Base-by-base conservation (phyloP, 1,139 yeast genomes). In the Kazachstania sp. region DNA sequence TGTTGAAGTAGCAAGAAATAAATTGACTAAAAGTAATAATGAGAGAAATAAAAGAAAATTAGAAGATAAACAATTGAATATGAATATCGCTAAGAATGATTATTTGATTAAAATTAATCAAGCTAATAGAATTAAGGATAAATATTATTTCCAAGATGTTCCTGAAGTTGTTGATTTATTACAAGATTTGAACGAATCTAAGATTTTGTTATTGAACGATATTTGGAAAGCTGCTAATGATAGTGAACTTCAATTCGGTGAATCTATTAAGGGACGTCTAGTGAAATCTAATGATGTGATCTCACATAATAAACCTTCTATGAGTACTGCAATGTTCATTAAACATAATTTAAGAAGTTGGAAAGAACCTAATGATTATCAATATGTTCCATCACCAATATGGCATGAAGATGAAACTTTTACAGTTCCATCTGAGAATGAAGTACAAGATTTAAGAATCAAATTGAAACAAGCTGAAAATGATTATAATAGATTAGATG, bases 371-470 rank as follows among this genome's bases (percentile, higher is more conserved):
- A 71, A 71, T 5, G 97, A 92, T 66, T 86, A 83, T 61, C 76
- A 78, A 55, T 94, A 83, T 60, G 77, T 86, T 55, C 97, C 97
- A 1, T 82, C 95, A 37, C 81, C 90, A 32, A 84, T 94, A 44
- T 94, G 98, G 98, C 97, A 90, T 66, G 98, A 92, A 60, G 97
- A 92, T 65, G 95, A 88, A 54, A 72, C 78, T 42, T 79, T 92
- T 69, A 71, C 81, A 16, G 75, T 78, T 2, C 74, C 76, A 18
- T 69, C 71, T 32, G 81, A 78, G 38, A 75, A 76, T 1, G 92
- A 87, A 56, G 71, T 87, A 54, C 74, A 80, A 16, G 78, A 75
- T 45, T 71, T 92, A 60, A 81, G 84, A 59, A 75, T 76, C 50
- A 70, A 73, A 48, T 71, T 92, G 51, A 76, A 77, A 45, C 64